phyloP scores from a whole-genome alignment of 768 basidiomycete species.

The Leccinum truebloodii region DNA sequence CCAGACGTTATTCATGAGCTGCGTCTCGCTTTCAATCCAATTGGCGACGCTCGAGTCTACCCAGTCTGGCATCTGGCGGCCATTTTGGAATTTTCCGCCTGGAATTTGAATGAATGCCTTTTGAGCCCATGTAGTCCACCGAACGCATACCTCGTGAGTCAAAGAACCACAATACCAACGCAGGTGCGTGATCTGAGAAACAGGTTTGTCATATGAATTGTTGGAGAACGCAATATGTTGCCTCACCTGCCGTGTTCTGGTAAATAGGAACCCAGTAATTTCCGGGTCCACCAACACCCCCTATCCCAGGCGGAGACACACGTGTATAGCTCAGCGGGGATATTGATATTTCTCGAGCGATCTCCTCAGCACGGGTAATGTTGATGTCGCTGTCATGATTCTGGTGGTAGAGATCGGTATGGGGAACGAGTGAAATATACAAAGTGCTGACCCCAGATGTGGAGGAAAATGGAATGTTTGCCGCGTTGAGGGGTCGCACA shows the following conservation, averaged over 20 bases:
- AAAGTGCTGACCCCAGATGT: slow-evolving; percentile 59
- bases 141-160: slow-evolving; percentile 60
- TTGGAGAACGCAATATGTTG: neutral
- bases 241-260: slow-evolving; percentile 34
- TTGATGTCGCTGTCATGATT: slow-evolving; percentile 76
- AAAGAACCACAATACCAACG: slow-evolving; percentile 70
- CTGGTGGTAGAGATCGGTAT: slow-evolving; percentile 33
- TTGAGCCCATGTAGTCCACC: neutral
- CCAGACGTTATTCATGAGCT: slow-evolving; percentile 57
- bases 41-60: slow-evolving; percentile 61
- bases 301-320: slow-evolving; percentile 56
- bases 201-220: neutral
- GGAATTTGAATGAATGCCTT: slow-evolving; percentile 9
- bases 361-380: slow-evolving; percentile 69
- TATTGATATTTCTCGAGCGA: slow-evolving; percentile 56
- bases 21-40: slow-evolving; percentile 60
- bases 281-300: slow-evolving; percentile 62
- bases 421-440: neutral
- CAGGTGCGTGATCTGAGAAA: slow-evolving; percentile 42
- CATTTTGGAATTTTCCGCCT: slow-evolving; percentile 53
- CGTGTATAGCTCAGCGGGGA: slow-evolving; percentile 65
- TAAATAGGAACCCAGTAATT: slow-evolving; percentile 81
- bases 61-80: slow-evolving; percentile 59
- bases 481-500: slow-evolving; percentile 57
- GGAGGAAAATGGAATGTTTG: slow-evolving; percentile 63